Percentiles rank a stretch among this genome's conserved stretches.
These are phyloP conservation scores for Trypanosoma avium DNA, from an alignment of 208 protist species.

Conservation along the genomic window DNA sequence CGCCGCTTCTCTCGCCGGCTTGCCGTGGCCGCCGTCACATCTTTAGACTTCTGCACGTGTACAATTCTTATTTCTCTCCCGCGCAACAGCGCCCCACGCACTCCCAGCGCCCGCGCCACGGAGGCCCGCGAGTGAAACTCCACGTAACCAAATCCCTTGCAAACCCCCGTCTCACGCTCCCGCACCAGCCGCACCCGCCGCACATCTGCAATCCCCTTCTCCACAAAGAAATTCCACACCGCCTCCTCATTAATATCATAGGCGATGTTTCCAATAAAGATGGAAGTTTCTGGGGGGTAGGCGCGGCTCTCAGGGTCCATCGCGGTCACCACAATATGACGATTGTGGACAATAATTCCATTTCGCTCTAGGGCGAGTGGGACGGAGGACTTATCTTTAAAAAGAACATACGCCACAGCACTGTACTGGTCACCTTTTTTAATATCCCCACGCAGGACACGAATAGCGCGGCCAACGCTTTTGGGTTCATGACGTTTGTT, in stretches of 20 bases:
- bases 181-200: slow-evolving; percentile 83
- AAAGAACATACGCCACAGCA: slow-evolving; percentile 87
- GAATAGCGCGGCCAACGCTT: slow-evolving; percentile 74
- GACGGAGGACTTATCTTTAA: slow-evolving; percentile 47
- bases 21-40: slow-evolving; percentile 41
- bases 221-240: slow-evolving; percentile 83
- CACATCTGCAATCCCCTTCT: slow-evolving; percentile 77
- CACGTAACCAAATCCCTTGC: slow-evolving; percentile 92
- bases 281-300: slow-evolving; percentile 83
- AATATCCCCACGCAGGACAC: slow-evolving; percentile 82
- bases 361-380: slow-evolving; percentile 52
- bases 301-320: slow-evolving; percentile 59
- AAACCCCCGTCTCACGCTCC: slow-evolving; percentile 72
- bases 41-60: slow-evolving; percentile 86
- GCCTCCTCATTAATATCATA: slow-evolving; percentile 83
- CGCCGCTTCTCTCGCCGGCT: slow-evolving; percentile 73
- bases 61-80: slow-evolving; percentile 82
- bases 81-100: slow-evolving; percentile 61
- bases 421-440: slow-evolving; percentile 82
- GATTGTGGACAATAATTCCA: slow-evolving; percentile 70
- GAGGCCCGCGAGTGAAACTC: slow-evolving; percentile 65
- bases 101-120: slow-evolving; percentile 63
- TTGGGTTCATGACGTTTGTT: slow-evolving; percentile 36
- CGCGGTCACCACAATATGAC: slow-evolving; percentile 82
- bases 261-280: slow-evolving; percentile 88